Conservation (phyloP, 345 rosid species). For the Trapa bicornis region DNA sequence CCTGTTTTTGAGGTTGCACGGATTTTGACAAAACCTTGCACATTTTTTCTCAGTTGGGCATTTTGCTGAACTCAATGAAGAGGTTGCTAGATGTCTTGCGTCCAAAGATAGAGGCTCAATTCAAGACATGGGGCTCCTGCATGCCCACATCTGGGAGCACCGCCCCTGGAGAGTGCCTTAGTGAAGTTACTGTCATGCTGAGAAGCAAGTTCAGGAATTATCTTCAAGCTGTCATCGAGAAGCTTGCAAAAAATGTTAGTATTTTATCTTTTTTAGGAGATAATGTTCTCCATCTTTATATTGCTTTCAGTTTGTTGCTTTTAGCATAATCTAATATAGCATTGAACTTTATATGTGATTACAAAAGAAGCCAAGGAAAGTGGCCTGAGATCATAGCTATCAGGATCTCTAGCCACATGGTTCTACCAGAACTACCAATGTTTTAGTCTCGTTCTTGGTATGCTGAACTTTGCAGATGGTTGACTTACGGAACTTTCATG, state of each 20-base stretch:
- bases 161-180: slow-evolving; percentile 80
- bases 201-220: slow-evolving; percentile 81
- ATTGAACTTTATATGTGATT: not conserved
- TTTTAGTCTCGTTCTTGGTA: not conserved
- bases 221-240: slow-evolving; percentile 86
- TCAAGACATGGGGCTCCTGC: slow-evolving; percentile 95
- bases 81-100: slow-evolving; percentile 85
- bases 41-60: slow-evolving; percentile 43
- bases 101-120: slow-evolving; percentile 68
- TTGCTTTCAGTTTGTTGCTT: not conserved
- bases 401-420: not conserved
- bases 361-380: too few relatives aligned
- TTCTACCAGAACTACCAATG: not conserved
- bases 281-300: too few relatives aligned
- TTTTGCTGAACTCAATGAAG: slow-evolving; percentile 83
- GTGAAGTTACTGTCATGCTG: slow-evolving; percentile 91
- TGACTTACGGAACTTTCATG: not conserved
- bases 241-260: slow-evolving; percentile 86
- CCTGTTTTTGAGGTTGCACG: not conserved
- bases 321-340: not conserved
- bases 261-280: not conserved
- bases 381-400: not conserved
- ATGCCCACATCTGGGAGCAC: slow-evolving; percentile 68
- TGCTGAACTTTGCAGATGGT: not conserved
- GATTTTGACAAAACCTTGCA: not conserved